These are phyloP conservation scores for Paraconiothyrium sp. DNA, from an alignment of 2,329 filamentous ascomycete species.

Conservation along the genomic window DNA sequence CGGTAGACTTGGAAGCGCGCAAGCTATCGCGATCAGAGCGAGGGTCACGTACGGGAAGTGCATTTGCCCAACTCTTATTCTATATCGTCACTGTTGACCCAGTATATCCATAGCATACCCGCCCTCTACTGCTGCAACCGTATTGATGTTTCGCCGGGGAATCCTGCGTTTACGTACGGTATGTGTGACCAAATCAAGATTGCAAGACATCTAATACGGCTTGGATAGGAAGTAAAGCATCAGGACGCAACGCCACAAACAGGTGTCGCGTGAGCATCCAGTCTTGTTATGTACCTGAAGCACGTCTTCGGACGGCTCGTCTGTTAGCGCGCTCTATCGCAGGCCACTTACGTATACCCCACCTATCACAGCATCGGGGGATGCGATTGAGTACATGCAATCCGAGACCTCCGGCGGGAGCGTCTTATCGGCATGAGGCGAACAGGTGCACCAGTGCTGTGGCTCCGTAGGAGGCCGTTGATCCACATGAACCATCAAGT, in stretches of 20 bases:
- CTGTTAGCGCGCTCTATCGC: background rate
- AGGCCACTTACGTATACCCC: background rate
- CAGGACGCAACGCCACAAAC: background rate
- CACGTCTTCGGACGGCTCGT: slow-evolving; percentile 1
- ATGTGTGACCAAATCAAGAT: background rate
- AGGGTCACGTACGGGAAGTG: slow-evolving; percentile 4
- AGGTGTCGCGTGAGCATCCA: slow-evolving; percentile 5
- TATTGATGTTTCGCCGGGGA: slow-evolving; percentile 5
- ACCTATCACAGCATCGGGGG: no score
- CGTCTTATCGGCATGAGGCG: background rate
- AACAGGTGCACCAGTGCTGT: no score
- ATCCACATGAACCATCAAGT: background rate
- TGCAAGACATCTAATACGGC: slow-evolving; percentile 1
- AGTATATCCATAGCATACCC: background rate
- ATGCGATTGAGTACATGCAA: background rate
- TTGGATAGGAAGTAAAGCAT: slow-evolving; percentile 2
- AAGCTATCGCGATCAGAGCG: slow-evolving; percentile 6
- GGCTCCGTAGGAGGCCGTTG: background rate
- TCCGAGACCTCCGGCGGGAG: background rate
- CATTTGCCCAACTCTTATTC: background rate
- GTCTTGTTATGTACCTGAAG: background rate
- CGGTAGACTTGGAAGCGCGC: slow-evolving; percentile 13
- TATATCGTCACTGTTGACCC: background rate
- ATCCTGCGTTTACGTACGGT: background rate
- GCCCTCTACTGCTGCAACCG: background rate